phyloP scores from a whole-genome alignment of 2,329 filamentous ascomycete genomes.

The Alternaria infectoria region DNA sequence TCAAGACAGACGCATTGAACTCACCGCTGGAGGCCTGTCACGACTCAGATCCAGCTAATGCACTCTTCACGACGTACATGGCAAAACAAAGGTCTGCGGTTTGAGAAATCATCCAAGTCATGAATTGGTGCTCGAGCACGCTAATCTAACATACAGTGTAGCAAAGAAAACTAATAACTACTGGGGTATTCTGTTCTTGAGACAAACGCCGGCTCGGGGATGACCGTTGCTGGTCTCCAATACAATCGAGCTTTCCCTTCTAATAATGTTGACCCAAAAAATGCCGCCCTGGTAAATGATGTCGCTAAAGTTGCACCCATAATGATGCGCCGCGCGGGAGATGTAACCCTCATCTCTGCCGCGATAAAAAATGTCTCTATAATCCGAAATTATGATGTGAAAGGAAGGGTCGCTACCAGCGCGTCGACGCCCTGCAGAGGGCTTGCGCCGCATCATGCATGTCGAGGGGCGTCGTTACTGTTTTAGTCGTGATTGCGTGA shows the following conservation, averaged over 20 bases:
- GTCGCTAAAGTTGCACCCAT: slow-evolving; percentile 14
- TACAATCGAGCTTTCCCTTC: slow-evolving; percentile 24
- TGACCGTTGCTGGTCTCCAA: slow-evolving; percentile 25
- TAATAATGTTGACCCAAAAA: slow-evolving; percentile 22
- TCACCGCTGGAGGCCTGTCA: slow-evolving; percentile 1
- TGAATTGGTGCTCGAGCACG: slow-evolving; percentile 13
- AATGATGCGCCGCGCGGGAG: slow-evolving; percentile 19
- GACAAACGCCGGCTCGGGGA: slow-evolving; percentile 33
- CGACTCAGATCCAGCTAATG: slow-evolving; percentile 1
- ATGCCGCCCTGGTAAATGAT: slow-evolving; percentile 15
- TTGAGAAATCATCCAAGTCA: slow-evolving; percentile 3
- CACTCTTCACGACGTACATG: background rate
- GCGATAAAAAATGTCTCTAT: slow-evolving; percentile 15
- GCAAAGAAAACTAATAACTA: slow-evolving; percentile 16
- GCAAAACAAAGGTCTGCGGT: slow-evolving; percentile 4
- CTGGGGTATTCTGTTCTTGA: slow-evolving; percentile 33
- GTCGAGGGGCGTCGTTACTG: slow-evolving; percentile 17
- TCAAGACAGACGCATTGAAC: background rate
- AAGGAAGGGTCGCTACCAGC: slow-evolving; percentile 20
- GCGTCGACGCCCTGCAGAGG: slow-evolving; percentile 3
- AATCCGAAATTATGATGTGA: slow-evolving; percentile 11
- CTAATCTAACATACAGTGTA: slow-evolving; percentile 16
- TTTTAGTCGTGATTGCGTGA: slow-evolving; percentile 21
- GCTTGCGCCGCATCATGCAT: slow-evolving; percentile 8
- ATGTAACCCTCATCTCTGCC: slow-evolving; percentile 1